Evolutionary conservation across 345 rosid species (phyloP).

Genomic region (Gossypium raimondii): DNA sequence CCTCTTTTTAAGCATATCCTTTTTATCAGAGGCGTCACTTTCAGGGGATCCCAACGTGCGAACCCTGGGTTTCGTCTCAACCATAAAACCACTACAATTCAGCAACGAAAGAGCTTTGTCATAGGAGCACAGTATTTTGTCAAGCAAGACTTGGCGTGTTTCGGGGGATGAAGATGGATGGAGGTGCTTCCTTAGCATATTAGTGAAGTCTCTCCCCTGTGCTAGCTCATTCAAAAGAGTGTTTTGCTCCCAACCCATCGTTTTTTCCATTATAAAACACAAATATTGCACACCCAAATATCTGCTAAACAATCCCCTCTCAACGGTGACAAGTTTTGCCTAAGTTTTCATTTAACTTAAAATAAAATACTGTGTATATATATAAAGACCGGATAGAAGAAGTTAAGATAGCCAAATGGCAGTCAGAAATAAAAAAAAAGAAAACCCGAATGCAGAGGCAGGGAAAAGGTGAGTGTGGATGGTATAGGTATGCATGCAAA

Average conservation of each 20-base stretch:
- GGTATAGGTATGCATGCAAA: not conserved
- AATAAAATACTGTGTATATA: not conserved
- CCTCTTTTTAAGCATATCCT: constrained; percentile 52
- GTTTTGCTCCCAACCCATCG: constrained; percentile 30
- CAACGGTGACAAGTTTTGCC: not conserved
- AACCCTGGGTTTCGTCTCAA: constrained; percentile 15
- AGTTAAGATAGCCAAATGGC: not conserved
- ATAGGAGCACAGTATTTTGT: constrained; percentile 52
- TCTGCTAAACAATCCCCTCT: not conserved
- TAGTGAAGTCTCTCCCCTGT: constrained; percentile 57
- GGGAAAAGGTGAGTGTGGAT: no score
- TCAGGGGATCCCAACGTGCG: constrained; percentile 20
- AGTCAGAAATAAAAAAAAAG: no score
- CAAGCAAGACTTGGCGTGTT: constrained; percentile 36
- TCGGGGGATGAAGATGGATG: constrained; percentile 41
- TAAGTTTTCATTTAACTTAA: not conserved
- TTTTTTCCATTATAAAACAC: not conserved
- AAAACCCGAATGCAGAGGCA: not conserved
- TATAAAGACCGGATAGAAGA: no score
- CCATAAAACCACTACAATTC: constrained; percentile 23
- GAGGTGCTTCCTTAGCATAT: constrained; percentile 48
- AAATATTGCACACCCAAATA: not conserved
- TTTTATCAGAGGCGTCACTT: constrained; percentile 27
- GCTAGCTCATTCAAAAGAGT: constrained; percentile 48
- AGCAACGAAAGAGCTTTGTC: constrained; percentile 62